phyloP scores from a whole-genome alignment of 2,329 filamentous ascomycete genomes.

The Fusarium sp. region DNA sequence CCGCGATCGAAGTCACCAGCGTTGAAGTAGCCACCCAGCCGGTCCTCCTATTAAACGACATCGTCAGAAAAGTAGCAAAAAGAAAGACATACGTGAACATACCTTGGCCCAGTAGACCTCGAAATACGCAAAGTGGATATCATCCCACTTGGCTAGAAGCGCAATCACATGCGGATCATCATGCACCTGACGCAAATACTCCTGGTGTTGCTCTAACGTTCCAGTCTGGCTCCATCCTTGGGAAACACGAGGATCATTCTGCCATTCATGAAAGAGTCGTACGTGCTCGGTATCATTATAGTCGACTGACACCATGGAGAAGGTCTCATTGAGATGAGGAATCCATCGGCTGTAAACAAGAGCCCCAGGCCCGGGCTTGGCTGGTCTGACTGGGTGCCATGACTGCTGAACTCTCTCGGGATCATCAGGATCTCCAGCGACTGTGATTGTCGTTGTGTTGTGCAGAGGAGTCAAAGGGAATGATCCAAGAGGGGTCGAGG shows the following conservation, averaged over 20 bases:
- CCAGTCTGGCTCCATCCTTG: conserved; percentile 84
- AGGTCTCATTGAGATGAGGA: conserved; percentile 77
- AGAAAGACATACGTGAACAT: conserved; percentile 16
- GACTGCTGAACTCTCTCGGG: conserved; percentile 58
- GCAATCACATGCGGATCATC: conserved; percentile 76
- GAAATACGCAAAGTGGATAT: conserved; percentile 77
- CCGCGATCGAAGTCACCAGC: conserved; percentile 65
- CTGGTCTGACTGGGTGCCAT: conserved; percentile 74
- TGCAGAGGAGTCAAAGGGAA: conserved; percentile 60
- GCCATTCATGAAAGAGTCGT: conserved; percentile 78
- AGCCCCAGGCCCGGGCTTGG: conserved; percentile 74
- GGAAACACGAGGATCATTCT: conserved; percentile 83
- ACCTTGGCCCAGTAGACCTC: conserved; percentile 80
- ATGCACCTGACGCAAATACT: conserved; percentile 74
- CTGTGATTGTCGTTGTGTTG: conserved; percentile 52
- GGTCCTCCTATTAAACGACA: conserved; percentile 55
- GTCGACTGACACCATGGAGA: conserved; percentile 79
- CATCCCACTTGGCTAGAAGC: conserved; percentile 75
- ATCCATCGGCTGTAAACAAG: conserved; percentile 82
- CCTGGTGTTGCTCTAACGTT: conserved; percentile 75
- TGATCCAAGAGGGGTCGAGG: conserved; percentile 50
- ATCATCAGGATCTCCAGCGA: conserved; percentile 52
- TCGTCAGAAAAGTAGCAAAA: neutral
- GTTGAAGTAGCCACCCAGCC: conserved; percentile 63
- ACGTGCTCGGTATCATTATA: conserved; percentile 71